phyloP scores from a whole-genome alignment of 345 rosid genomes.

The Lenwebbia sp. region DNA sequence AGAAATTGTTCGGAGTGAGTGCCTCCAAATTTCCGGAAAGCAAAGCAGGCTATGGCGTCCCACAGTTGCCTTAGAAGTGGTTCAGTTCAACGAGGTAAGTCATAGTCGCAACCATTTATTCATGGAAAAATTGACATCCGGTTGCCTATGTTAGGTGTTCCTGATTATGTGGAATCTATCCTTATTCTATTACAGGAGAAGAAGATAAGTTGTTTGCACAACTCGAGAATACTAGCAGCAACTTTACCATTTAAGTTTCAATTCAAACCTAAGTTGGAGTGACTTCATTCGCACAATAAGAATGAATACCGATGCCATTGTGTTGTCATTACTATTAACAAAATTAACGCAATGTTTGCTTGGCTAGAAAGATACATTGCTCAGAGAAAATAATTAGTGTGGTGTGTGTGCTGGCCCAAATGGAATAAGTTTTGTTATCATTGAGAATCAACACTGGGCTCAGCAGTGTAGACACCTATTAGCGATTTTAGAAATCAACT shows the following conservation, averaged over 20 bases:
- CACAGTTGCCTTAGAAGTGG: not conserved
- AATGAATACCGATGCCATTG: not conserved
- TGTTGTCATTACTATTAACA: not conserved
- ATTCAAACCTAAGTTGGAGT: not conserved
- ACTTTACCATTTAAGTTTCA: not conserved
- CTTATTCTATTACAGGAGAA: not conserved
- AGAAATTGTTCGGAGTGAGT: not conserved
- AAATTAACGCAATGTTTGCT: not conserved
- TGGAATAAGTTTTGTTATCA: not conserved
- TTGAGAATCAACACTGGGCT: not conserved
- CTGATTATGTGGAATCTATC: not conserved
- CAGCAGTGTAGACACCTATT: not conserved
- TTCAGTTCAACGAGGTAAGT: not conserved
- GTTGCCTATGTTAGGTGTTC: not conserved
- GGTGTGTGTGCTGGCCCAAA: not conserved
- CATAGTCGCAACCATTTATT: not conserved
- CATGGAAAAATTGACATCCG: not conserved
- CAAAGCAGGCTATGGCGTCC: not conserved
- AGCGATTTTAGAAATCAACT: not conserved
- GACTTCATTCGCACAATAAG: not conserved
- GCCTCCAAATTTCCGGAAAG: not conserved
- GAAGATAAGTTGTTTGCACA: not conserved
- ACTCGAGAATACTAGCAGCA: not conserved
- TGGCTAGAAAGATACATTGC: not conserved
- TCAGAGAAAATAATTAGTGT: not conserved